Evolutionary conservation across 2,329 filamentous ascomycete genomes (phyloP), one percentile per base, ranked within the genome.

Genomic region (Septoria linicola): DNA sequence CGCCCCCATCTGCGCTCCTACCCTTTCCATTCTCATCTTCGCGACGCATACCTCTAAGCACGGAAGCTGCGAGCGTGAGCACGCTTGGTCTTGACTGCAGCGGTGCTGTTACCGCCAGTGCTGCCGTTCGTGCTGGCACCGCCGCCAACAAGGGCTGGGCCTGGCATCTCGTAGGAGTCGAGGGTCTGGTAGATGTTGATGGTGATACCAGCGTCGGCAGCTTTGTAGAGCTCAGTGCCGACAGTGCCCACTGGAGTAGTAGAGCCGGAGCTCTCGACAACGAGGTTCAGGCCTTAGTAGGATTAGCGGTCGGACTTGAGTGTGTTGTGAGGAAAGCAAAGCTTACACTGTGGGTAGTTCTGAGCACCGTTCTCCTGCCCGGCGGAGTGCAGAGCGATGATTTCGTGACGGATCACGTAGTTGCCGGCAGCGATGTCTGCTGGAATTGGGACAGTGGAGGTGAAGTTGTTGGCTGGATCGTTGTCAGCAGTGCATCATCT

Each of bases 391-490:
- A 85, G 79, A 19, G 78, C 82, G 44, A 85, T 76, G 46, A 80
- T 73, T 70, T 83, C 81, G 47, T 80, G 78, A 14, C 81, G 76
- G 8, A 82, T 72, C 50, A 84, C 76, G 63, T 83, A 83, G 61
- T 81, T 74, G 16, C 81, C 81, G 4, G 78, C 66, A 30, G 73
- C 73, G 45, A 83, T 73, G 53, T 74, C 75, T 8, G 67, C 58
- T 8, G 80, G 80, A 49, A 83, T 78, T 51, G 71, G 74, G 52
- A 80, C 75, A 45, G 69, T 66, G 31, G 78, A 77, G 42, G 71
- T 71, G 41, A 74, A 70, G 55, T 72, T 70, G 62, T 73, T 75
- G 41, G 72, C 54, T 56, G 34, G 20, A 16, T 11, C 16, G 13
- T 30, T 17, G 17, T 8, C 7, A 40, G 34, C 8, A 35, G 25